A percentile compares a stretch with the other conserved stretches of the same genome.
These are phyloP conservation scores for Hemileccinum rubropunctum DNA, from an alignment of 768 basidiomycete species.

Conservation along the genomic window DNA sequence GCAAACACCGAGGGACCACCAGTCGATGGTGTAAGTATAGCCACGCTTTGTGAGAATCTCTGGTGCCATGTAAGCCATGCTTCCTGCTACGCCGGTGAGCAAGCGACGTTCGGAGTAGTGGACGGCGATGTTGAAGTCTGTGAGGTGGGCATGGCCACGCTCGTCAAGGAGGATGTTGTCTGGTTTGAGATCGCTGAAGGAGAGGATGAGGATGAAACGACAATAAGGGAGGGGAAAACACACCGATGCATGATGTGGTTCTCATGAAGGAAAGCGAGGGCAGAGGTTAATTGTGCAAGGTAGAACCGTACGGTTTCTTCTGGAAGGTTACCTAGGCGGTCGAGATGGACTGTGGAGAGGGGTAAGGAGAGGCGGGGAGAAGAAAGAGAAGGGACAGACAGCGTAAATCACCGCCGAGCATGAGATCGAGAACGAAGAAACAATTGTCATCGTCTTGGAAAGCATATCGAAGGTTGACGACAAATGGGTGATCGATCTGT, in stretches of 20 bases:
- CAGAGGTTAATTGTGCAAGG: slow-evolving; percentile 86
- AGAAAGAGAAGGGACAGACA: slow-evolving; percentile 49
- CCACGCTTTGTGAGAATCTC: slow-evolving; percentile 90
- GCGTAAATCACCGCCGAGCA: slow-evolving; percentile 93
- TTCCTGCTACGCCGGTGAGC: slow-evolving; percentile 89
- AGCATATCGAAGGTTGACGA: slow-evolving; percentile 93
- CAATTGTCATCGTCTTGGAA: slow-evolving; percentile 99
- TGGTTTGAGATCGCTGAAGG: slow-evolving; percentile 84
- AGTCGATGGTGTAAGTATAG: slow-evolving; percentile 92
- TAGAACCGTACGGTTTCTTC: slow-evolving; percentile 87
- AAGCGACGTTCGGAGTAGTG: slow-evolving; percentile 88
- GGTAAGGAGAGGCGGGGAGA: not conserved
- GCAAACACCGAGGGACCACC: slow-evolving; percentile 96
- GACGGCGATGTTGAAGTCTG: slow-evolving; percentile 98
- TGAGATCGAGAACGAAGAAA: slow-evolving; percentile 96
- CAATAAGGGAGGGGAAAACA: slow-evolving; percentile 20
- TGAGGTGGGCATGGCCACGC: slow-evolving; percentile 92
- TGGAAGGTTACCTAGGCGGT: slow-evolving; percentile 68
- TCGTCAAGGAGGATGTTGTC: slow-evolving; percentile 98
- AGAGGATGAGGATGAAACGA: not conserved
- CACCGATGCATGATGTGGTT: slow-evolving; percentile 96
- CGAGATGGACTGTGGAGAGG: slow-evolving; percentile 70
- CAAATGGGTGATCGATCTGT: slow-evolving; percentile 92
- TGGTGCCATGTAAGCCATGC: slow-evolving; percentile 99
- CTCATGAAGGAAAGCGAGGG: slow-evolving; percentile 86